Percentiles rank a stretch among this genome's conserved stretches.
phyloP scores from a whole-genome alignment of 352 stramenopile species.

The Phytophthora chlamydospora region DNA sequence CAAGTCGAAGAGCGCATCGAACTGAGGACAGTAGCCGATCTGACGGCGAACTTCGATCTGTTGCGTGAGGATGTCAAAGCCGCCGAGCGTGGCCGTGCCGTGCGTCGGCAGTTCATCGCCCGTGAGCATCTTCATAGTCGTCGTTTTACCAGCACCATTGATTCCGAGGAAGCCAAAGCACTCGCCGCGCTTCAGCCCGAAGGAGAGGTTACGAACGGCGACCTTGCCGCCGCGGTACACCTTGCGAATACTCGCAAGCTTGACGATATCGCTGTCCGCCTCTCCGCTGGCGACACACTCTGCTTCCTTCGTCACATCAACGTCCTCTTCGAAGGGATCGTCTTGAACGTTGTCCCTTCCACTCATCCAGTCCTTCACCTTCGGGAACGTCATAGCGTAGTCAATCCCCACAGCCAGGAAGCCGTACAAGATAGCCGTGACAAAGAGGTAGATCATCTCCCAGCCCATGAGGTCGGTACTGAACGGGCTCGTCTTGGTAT shows the following conservation, averaged over 20 bases:
- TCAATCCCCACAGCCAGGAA: constrained; percentile 41
- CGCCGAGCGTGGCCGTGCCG: constrained; percentile 57
- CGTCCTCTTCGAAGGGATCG: constrained; percentile 49
- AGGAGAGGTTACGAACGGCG: constrained; percentile 78
- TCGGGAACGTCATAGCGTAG: constrained; percentile 48
- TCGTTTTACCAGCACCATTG: constrained; percentile 96
- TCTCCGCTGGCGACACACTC: constrained; percentile 39
- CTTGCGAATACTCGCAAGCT: constrained; percentile 47
- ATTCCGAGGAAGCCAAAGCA: constrained; percentile 96
- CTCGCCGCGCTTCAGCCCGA: constrained; percentile 84
- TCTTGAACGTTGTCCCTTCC: constrained; percentile 30
- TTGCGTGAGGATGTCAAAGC: constrained; percentile 79
- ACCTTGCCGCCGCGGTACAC: constrained; percentile 70
- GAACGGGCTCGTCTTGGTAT: constrained; percentile 57
- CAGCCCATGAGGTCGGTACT: constrained; percentile 62
- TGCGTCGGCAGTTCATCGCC: constrained; percentile 76
- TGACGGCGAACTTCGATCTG: constrained; percentile 73
- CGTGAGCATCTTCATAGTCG: constrained; percentile 96
- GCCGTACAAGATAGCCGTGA: constrained; percentile 38
- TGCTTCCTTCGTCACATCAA: constrained; percentile 44
- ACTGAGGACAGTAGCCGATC: constrained; percentile 95
- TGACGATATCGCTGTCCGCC: constrained; percentile 43
- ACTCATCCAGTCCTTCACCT: constrained; percentile 46
- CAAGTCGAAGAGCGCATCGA: constrained; percentile 83
- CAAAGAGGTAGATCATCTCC: constrained; percentile 62